Conservation (phyloP, 1,284 basidiomycete genomes). For the Sutorius eximius region DNA sequence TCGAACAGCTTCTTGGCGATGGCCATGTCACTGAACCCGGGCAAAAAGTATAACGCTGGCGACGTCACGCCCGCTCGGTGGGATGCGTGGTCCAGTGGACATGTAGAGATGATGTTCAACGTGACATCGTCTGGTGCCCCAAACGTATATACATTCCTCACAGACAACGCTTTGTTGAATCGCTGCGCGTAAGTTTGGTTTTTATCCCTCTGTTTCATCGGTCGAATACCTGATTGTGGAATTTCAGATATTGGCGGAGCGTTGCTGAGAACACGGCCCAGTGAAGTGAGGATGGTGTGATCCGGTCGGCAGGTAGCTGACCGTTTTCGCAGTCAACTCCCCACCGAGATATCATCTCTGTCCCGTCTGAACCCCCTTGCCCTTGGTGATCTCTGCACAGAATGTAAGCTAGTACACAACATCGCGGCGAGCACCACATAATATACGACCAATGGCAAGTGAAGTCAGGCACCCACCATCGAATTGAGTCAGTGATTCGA, state of each 20-base stretch:
- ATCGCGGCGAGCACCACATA: no score
- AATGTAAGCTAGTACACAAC: no score
- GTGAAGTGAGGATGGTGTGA: neutral
- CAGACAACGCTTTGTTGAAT: constrained; percentile 12
- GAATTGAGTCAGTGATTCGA: neutral
- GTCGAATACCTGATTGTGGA: neutral
- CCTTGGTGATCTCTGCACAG: no score
- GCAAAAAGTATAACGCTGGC: constrained; percentile 6
- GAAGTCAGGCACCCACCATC: no score
- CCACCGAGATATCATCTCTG: no score
- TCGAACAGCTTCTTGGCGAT: constrained; percentile 23
- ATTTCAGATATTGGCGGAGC: constrained; percentile 13
- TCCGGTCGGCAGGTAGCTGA: no score
- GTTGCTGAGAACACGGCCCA: constrained; percentile 8
- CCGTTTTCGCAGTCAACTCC: no score
- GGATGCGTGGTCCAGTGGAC: constrained; percentile 6
- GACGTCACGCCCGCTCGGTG: constrained; percentile 20
- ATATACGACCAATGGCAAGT: no score
- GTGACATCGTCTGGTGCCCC: constrained; percentile 13
- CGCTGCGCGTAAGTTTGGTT: constrained; percentile 23
- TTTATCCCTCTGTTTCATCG: neutral
- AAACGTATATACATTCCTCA: constrained; percentile 11
- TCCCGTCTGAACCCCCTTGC: no score
- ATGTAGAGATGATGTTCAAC: constrained; percentile 29
- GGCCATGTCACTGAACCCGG: constrained; percentile 14